Base-by-base conservation (phyloP, 83 land plant species). In the Picea engelmannii region DNA sequence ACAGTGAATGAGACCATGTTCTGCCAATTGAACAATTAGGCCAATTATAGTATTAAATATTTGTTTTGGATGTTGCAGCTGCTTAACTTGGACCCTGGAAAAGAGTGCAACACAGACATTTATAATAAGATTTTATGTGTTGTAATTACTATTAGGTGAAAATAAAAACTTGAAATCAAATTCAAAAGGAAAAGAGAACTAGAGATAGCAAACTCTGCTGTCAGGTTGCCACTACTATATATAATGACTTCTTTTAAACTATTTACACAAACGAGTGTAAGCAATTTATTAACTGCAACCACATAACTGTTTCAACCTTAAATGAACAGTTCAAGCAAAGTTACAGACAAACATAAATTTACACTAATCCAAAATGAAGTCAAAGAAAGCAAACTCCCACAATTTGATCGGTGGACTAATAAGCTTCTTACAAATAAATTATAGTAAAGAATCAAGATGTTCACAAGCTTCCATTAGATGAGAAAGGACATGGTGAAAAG, bases 1-100 rank as follows among this genome's bases (percentile, higher is more conserved):
- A 86, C 99, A 98, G 68, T 98, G 99, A 58, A 98, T 98, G 10
- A 98, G 93, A 23, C 99, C 99, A 86, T 96, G 99, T 80, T 96
- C 93, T 58, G 99, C 99, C 70, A 98, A 70, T 35, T 93, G 97
- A 79, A 93, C 91, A 86, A 98, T 89, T 66, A 98, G 86, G 63
- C 92, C 93, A 62, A 98, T 55, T 31, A 98, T 89, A 11, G 93
- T 96, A 25, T 94, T 94, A 83, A 98, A 98, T 66, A 92, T 94
- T 7, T 58, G 64, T 1, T 83, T 88, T 49, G 99, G 99, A 76
- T 96, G 92, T 62, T 86, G 90, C 81, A 98, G 88, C 79, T 98
- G 85, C 86, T 92, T 96, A 67, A 98, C 97, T 87, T 98, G 97
- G 68, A 93, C 98, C 80, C 99, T 96, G 90, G 68, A 82, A 62